Evolutionary conservation across 257 asterid genomes (phyloP).

Genomic region (Eustoma russellianum): DNA sequence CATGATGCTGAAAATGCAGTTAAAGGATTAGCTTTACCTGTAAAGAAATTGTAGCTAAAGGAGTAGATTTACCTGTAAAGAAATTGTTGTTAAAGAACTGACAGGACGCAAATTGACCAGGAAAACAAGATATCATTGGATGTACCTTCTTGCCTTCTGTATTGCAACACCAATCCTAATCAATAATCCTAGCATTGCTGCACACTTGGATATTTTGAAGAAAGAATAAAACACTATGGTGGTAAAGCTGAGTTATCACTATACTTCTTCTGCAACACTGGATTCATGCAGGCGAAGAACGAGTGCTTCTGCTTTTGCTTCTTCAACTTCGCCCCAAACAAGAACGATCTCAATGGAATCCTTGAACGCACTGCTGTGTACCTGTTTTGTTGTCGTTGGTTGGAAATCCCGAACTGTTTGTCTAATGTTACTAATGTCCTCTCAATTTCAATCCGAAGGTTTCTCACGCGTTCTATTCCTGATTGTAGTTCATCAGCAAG

Average conservation of each 20-base stretch:
- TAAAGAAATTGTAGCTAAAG: no score
- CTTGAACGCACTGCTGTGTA: conserved; percentile 13
- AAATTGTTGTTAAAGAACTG: no score
- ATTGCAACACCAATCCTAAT: no score
- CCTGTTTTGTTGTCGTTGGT: conserved; percentile 9
- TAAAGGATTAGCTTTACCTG: no score
- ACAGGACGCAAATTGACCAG: no score
- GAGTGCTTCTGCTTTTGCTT: conserved; percentile 28
- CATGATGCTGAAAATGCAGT: no score
- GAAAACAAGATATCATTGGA: no score
- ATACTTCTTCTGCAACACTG: conserved; percentile 36
- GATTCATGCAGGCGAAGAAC: conserved; percentile 34
- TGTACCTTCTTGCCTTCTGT: no score
- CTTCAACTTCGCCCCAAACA: conserved; percentile 44
- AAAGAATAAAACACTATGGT: conserved; percentile 11
- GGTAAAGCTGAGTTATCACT: conserved; percentile 22
- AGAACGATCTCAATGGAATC: conserved; percentile 41
- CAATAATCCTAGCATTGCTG: background rate
- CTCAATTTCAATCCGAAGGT: conserved; percentile 26
- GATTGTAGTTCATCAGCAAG: conserved; percentile 23
- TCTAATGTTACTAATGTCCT: conserved; percentile 27
- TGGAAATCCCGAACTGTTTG: conserved; percentile 23
- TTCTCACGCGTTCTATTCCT: conserved; percentile 4
- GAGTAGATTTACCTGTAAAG: no score
- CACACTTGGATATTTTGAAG: conserved; percentile 3